These are phyloP conservation scores for Tephrocybe sp. DNA, from an alignment of 768 basidiomycete genomes.

Conservation along the genomic window DNA sequence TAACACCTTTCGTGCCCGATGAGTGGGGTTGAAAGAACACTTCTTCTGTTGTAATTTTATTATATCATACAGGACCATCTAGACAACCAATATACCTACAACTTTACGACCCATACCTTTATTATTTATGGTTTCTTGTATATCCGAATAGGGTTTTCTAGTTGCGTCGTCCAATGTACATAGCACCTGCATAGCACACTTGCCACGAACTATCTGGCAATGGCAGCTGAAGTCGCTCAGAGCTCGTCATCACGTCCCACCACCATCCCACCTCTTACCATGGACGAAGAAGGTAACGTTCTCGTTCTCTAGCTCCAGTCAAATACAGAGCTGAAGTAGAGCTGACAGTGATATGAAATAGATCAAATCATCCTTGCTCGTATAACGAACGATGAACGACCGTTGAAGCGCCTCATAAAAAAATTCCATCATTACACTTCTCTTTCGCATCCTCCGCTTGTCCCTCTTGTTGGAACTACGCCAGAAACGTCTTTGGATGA, in stretches of 20 bases:
- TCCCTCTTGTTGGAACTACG: conserved; percentile 28
- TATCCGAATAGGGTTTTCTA: too few species aligned
- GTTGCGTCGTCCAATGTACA: too few species aligned
- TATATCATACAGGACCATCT: too few species aligned
- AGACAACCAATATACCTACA: not conserved
- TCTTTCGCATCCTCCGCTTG: conserved; percentile 47
- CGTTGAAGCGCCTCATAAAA: conserved; percentile 74
- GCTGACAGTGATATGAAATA: conserved; percentile 34
- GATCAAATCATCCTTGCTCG: conserved; percentile 79
- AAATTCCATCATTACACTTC: conserved; percentile 75
- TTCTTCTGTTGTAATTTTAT: too few species aligned
- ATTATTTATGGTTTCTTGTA: not conserved
- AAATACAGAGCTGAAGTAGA: conserved; percentile 12
- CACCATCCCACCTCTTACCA: conserved; percentile 43
- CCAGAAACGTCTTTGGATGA: conserved; percentile 48
- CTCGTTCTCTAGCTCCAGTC: conserved; percentile 3
- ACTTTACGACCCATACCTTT: not conserved
- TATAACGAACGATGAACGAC: conserved; percentile 80
- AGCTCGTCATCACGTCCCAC: conserved; percentile 24
- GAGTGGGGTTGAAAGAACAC: conserved; percentile 55
- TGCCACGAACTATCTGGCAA: not conserved
- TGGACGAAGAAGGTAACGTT: conserved; percentile 61
- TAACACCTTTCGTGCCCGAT: conserved; percentile 78
- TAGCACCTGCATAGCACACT: too few species aligned
- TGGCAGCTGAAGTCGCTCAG: conserved; percentile 16